phyloP scores from a whole-genome alignment of 345 rosid species.

The Salix suchowensis region DNA sequence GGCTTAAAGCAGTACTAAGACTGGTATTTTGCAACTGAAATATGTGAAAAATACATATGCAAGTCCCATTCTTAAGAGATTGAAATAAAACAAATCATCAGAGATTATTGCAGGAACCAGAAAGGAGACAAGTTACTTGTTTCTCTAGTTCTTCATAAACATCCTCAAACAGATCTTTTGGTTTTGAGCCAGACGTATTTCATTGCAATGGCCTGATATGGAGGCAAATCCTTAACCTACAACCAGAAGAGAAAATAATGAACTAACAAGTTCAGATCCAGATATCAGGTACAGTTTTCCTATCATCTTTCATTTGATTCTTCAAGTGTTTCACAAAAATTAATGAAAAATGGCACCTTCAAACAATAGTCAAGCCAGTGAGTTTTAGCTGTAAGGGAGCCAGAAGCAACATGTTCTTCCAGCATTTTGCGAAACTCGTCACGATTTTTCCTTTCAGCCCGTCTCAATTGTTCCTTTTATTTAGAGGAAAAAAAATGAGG shows the following conservation, averaged over 20 bases:
- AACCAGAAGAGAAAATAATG: conserved; percentile 4
- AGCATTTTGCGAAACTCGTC: conserved; percentile 71
- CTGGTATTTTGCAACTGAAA: background rate
- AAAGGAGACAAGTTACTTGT: conserved; percentile 42
- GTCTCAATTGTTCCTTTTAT: conserved; percentile 76
- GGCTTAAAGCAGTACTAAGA: background rate
- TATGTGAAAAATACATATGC: background rate
- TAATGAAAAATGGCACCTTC: conserved; percentile 46
- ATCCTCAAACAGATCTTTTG: conserved; percentile 95
- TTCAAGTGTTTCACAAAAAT: background rate
- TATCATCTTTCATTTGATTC: background rate
- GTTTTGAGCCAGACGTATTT: conserved; percentile 81
- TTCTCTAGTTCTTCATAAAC: conserved; percentile 72
- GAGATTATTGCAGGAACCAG: background rate
- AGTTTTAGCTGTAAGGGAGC: conserved; percentile 77
- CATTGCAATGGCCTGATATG: conserved; percentile 87
- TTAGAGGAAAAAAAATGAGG: conserved; percentile 13
- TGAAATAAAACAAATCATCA: background rate
- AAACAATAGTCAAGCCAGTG: conserved; percentile 82
- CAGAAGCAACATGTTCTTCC: conserved; percentile 74
- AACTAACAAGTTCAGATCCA: background rate
- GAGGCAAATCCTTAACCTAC: conserved; percentile 77
- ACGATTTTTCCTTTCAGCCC: conserved; percentile 88
- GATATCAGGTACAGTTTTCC: background rate
- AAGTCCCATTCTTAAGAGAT: background rate